Evolutionary conservation across 208 protist species (phyloP).

Genomic region (Trichomonas gallinae): DNA sequence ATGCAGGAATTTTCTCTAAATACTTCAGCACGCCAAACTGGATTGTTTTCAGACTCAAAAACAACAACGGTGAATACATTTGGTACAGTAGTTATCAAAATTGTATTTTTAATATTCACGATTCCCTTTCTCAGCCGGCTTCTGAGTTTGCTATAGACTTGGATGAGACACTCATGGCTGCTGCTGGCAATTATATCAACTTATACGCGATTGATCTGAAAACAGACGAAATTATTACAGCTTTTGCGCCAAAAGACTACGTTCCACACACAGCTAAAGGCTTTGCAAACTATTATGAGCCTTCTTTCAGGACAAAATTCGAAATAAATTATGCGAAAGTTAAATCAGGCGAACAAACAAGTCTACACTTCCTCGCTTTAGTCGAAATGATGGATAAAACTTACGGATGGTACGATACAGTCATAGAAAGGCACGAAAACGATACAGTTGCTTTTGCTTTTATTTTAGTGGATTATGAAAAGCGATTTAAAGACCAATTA

Average conservation of each 20-base stretch:
- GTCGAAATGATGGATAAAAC: not conserved
- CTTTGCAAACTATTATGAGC: not conserved
- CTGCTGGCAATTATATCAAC: not conserved
- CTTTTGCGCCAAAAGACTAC: not conserved
- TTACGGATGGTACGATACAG: not conserved
- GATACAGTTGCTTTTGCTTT: not conserved
- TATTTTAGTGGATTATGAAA: not conserved
- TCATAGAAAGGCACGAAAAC: not conserved
- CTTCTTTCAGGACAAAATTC: not conserved
- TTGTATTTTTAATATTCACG: not conserved
- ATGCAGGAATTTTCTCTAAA: not conserved
- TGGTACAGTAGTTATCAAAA: not conserved
- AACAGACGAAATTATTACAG: not conserved
- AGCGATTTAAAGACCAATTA: not conserved
- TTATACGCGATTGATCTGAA: not conserved
- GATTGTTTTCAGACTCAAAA: not conserved
- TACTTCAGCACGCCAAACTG: not conserved
- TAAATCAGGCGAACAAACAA: not conserved
- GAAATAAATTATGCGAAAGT: not conserved
- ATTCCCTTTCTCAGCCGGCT: not conserved
- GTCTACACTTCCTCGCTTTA: not conserved
- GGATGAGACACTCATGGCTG: not conserved
- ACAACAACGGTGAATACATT: not conserved
- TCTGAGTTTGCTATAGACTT: not conserved
- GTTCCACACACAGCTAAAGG: not conserved